These are phyloP conservation scores for Trichosporon sp. DNA, from an alignment of 1,284 basidiomycete genomes.

Conservation along the genomic window DNA sequence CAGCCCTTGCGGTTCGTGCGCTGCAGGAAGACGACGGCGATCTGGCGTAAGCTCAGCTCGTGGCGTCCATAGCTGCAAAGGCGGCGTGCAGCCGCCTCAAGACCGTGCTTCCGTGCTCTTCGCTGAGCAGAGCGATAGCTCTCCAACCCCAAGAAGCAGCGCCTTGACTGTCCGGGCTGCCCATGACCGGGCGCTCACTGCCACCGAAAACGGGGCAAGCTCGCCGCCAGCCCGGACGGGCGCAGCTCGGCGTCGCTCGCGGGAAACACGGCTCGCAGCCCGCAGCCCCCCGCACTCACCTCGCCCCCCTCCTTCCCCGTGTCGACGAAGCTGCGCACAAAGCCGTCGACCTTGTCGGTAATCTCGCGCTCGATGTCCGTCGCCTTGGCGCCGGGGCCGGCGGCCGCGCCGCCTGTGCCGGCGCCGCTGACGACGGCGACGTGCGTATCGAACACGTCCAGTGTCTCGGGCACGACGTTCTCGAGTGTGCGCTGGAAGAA, in stretches of 20 bases:
- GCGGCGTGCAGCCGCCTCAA: too few species aligned
- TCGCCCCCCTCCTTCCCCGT: conserved; percentile 22
- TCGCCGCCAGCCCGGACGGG: too few species aligned
- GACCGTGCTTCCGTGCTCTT: too few species aligned
- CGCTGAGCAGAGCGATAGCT: too few species aligned
- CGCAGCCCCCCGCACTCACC: conserved; percentile 19
- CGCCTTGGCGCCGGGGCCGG: neutral
- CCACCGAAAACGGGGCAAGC: too few species aligned
- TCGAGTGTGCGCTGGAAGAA: conserved; percentile 44
- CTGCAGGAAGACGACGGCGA: conserved; percentile 45
- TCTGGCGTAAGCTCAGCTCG: conserved; percentile 23
- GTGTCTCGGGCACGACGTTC: conserved; percentile 36
- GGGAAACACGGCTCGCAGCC: neutral
- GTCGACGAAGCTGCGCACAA: conserved; percentile 28
- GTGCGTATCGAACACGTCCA: conserved; percentile 39
- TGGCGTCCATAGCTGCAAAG: too few species aligned
- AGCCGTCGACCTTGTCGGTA: conserved; percentile 32
- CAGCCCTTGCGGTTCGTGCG: conserved; percentile 43
- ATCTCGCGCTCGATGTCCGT: conserved; percentile 31
- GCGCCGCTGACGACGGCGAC: conserved; percentile 22
- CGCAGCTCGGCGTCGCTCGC: too few species aligned
- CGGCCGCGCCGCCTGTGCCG: neutral
- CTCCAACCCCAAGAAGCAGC: too few species aligned
- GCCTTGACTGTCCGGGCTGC: too few species aligned
- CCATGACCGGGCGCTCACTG: too few species aligned